Percentiles rank a stretch among this genome's conserved stretches.
phyloP scores from a whole-genome alignment of 805 yeast genomes.

The Candida sonorensis region DNA sequence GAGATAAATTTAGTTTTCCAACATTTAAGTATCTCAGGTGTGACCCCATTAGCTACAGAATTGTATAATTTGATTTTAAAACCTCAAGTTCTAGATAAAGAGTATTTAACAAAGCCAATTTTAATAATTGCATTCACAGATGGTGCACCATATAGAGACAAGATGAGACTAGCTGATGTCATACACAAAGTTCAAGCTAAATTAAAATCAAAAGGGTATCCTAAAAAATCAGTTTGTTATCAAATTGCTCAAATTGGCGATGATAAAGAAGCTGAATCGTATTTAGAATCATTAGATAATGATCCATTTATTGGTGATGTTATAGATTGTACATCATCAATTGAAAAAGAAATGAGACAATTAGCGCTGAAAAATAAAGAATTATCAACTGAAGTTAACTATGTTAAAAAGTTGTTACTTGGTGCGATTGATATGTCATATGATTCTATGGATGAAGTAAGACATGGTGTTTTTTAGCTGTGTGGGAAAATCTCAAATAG shows the following conservation, averaged over 20 bases:
- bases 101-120: conserved; percentile 10
- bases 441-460: conserved; percentile 20
- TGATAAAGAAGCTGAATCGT: conserved; percentile 15
- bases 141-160: conserved; percentile 19
- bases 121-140: conserved; percentile 18
- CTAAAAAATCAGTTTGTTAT: conserved; percentile 14
- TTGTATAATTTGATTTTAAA: conserved; percentile 12
- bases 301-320: conserved; percentile 17
- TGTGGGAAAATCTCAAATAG: too few species aligned
- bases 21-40: conserved; percentile 14
- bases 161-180: conserved; percentile 6
- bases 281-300: conserved; percentile 17
- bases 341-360: conserved; percentile 17
- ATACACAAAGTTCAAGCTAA: conserved; percentile 9
- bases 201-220: conserved; percentile 6
- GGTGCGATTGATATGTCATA: conserved; percentile 20
- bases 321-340: conserved; percentile 21
- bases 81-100: conserved; percentile 13
- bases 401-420: conserved; percentile 17
- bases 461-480: conserved; percentile 10
- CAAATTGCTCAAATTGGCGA: conserved; percentile 22
- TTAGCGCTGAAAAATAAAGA: conserved; percentile 15
- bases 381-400: conserved; percentile 19
- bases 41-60: conserved; percentile 18
- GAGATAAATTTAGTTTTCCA: conserved; percentile 10